Percentiles rank a stretch among this genome's conserved stretches.
These are phyloP conservation scores for Neurospora sp. DNA, from an alignment of 495 filamentous ascomycete species.

Conservation along the genomic window DNA sequence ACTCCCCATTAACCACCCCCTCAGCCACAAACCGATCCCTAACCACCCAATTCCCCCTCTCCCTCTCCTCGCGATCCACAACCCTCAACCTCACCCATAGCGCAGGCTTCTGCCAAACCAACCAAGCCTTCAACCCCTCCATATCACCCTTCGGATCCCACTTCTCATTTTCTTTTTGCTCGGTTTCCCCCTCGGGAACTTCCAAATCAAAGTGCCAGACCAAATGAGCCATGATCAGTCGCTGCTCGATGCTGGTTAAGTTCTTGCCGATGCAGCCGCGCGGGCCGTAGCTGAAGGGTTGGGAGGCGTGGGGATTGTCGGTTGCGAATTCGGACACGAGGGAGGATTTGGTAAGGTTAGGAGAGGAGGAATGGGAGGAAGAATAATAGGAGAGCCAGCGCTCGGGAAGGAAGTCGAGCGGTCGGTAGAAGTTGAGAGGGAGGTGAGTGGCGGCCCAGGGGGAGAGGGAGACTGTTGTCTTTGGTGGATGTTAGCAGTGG, in stretches of 20 bases:
- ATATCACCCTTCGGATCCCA: constrained; percentile 1
- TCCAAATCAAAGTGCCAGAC: constrained; percentile 4
- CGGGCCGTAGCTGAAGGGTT: constrained; percentile 35
- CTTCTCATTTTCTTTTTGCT: not conserved
- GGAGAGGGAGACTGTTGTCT: constrained; percentile 15
- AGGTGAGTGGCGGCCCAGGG: constrained; percentile 11
- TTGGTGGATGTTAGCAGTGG: not conserved
- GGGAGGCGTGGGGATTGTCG: constrained; percentile 5
- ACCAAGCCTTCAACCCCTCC: constrained; percentile 1
- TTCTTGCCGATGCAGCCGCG: constrained; percentile 39
- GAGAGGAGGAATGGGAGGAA: not conserved
- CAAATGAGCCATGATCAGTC: constrained; percentile 5
- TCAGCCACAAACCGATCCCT: not conserved
- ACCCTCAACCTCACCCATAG: constrained; percentile 4
- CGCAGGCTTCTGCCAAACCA: constrained; percentile 5
- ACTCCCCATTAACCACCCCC: not conserved
- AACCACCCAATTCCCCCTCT: not conserved
- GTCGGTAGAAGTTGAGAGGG: constrained; percentile 22
- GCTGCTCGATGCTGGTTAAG: constrained; percentile 22
- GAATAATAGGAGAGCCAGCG: constrained; percentile 28
- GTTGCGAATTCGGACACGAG: constrained; percentile 12
- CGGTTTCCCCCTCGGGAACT: not conserved
- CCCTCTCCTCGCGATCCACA: not conserved
- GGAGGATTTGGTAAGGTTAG: no score
- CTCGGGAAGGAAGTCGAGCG: constrained; percentile 31